Evolutionary conservation across 2,329 filamentous ascomycete genomes (phyloP), one percentile per base, ranked within the genome.

Genomic region (Cladobotryum mycophilum): DNA sequence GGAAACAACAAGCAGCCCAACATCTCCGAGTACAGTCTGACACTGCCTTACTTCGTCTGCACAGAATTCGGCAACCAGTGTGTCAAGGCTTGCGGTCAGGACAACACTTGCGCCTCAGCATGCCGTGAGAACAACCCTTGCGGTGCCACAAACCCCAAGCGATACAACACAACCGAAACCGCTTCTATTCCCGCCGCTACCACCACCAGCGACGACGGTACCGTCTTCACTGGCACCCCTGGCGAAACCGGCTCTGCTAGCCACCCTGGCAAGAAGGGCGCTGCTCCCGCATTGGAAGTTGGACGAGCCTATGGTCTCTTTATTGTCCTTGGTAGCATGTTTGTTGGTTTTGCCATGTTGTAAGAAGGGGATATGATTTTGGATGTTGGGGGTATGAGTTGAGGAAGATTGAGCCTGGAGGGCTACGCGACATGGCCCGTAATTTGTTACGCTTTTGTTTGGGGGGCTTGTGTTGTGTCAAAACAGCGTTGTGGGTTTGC

Each of bases 11-110:
- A 76, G 55, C 70, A 78, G 47, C 88, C 88, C 58, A 90, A 91
- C 70, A 70, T 88, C 45, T 81, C 84, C 61, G 78, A 91, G 69
- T 93, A 86, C 77, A 85, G 84, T 17, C 76, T 89, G 59, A 91
- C 88, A 1, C 74, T 93, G 22, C 88, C 88, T 34, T 92, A 82
- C 77, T 88, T 84, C 71, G 76, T 83, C 60, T 93, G 88, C 78
- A 76, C 76, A 43, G 76, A 86, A 69, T 89, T 79, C 76, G 84
- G 81, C 60, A 81, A 73, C 65, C 80, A 89, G 68, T 89, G 86
- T 65, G 82, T 86, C 12, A 62, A 57, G 2, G 67, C 55, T 52
- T 90, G 86, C 68, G 71, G 68, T 34, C 53, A 62, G 45, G 64
- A 69, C 56, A 73, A 84, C 67, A 75, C 76, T 58, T 90, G 87